Percentiles rank a stretch among this genome's conserved stretches.
phyloP scores from a whole-genome alignment of 345 rosid genomes.

The Boechera stricta region DNA sequence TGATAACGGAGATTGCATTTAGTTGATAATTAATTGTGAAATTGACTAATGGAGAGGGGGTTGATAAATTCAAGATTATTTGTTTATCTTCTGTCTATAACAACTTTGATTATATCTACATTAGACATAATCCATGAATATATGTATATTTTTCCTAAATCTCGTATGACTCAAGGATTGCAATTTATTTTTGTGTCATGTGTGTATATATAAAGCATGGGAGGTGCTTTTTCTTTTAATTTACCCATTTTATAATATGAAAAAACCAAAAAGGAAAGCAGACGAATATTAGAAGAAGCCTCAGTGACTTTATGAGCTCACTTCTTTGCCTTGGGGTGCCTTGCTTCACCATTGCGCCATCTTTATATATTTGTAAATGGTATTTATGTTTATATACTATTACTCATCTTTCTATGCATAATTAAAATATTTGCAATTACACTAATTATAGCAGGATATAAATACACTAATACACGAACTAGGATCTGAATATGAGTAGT shows the following conservation, averaged over 20 bases:
- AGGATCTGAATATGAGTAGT: neutral
- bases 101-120: slow-evolving; percentile 18
- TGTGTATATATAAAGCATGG: slow-evolving; percentile 17
- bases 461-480: neutral
- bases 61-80: slow-evolving; percentile 37
- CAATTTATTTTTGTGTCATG: neutral
- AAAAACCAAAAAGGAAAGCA: slow-evolving; percentile 29
- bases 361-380: slow-evolving; percentile 11
- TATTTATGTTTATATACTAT: neutral
- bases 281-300: slow-evolving; percentile 45
- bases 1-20: slow-evolving; percentile 40
- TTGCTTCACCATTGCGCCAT: slow-evolving; percentile 56
- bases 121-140: neutral
- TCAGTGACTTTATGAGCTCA: slow-evolving; percentile 57
- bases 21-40: slow-evolving; percentile 17
- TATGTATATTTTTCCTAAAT: neutral
- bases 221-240: slow-evolving; percentile 18
- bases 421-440: neutral
- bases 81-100: slow-evolving; percentile 4
- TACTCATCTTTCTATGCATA: neutral
- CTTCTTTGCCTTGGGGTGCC: slow-evolving; percentile 45
- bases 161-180: slow-evolving; percentile 12
- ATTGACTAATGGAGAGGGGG: slow-evolving; percentile 12
- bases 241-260: slow-evolving; percentile 18
- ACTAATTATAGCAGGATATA: neutral